Base-by-base conservation (phyloP, 164 flowering plant genomes). In the Aristolochia contorta region DNA sequence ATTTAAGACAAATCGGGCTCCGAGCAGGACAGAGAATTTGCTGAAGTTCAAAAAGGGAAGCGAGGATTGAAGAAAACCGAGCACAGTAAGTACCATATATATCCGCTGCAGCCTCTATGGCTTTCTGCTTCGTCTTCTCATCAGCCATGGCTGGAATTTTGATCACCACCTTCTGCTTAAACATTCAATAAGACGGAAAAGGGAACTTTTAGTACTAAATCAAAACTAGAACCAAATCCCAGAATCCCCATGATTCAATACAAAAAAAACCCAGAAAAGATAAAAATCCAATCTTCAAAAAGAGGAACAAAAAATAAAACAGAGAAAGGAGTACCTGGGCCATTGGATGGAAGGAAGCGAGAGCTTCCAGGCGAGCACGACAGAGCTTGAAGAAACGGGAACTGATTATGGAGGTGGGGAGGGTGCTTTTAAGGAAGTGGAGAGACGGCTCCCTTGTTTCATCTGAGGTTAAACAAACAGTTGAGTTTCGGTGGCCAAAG, bases 91-190 rank as follows among this genome's bases (percentile, higher is more conserved):
- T 74, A 92, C 98, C 98, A 56, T 62, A 75, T 4, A 92, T 85
- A 62, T 86, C 90, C 13, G 98, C 96, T 14, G 85, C 98, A 22
- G 98, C 97, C 71, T 87, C 91, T 2, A 92, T 89, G 30, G 97
- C 96, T 58, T 83, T 92, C 78, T 92, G 88, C 78, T 85, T 89
- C 5, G 96, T 87, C 65, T 80, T 89, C 18, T 84, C 93, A 72
- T 92, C 96, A 7, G 84, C 79, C 98, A 92, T 92, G 72, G 89
- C 86, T 69, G 85, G 7, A 58, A 92, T 71, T 82, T 84, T 92
- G n/a, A 92, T 48, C 65, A 92, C 84, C 61, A 86, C 80, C 69
- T 89, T 92, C 79, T 85, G 86, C 83, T 72, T 49, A 47, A 61
- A 53, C 60, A 20, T 60, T 6, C n/a, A n/a, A n/a, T n/a, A n/a